phyloP scores from a whole-genome alignment of 2,329 filamentous ascomycete genomes.

The Dichotomopilus funicola region DNA sequence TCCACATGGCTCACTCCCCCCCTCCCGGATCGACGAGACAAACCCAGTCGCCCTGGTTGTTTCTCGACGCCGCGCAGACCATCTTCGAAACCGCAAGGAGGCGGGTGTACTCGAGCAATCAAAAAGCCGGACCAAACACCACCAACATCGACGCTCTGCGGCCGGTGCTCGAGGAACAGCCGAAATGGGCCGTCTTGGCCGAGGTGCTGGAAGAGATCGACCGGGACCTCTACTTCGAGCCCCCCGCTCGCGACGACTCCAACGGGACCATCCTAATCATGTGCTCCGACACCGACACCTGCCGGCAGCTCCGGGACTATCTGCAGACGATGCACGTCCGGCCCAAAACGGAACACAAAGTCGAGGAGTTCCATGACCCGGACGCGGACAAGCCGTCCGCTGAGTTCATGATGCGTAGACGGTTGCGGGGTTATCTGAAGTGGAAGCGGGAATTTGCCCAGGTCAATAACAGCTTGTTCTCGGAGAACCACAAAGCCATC shows the following conservation, averaged over 20 bases:
- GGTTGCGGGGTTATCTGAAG: slow-evolving; percentile 74
- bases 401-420: slow-evolving; percentile 83
- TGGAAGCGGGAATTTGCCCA: slow-evolving; percentile 90
- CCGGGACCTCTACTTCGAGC: slow-evolving; percentile 78
- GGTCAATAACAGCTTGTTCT: slow-evolving; percentile 71
- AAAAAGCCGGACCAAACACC: slow-evolving; percentile 45
- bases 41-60: slow-evolving; percentile 91
- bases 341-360: slow-evolving; percentile 41
- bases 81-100: slow-evolving; percentile 87
- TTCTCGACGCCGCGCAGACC: slow-evolving; percentile 87
- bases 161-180: slow-evolving; percentile 85
- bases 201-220: slow-evolving; percentile 93
- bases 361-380: slow-evolving; percentile 42
- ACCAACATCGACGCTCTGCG: slow-evolving; percentile 55
- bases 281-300: slow-evolving; percentile 84
- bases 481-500: slow-evolving; percentile 72
- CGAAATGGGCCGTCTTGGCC: slow-evolving; percentile 86
- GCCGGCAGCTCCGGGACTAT: slow-evolving; percentile 83
- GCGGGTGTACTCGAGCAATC: slow-evolving; percentile 72
- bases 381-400: slow-evolving; percentile 62
- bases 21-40: slow-evolving; percentile 81
- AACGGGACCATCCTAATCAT: slow-evolving; percentile 93
- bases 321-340: slow-evolving; percentile 82
- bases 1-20: slow-evolving; percentile 83
- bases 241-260: slow-evolving; percentile 68